Conservation (phyloP, 257 asterid species). For the Penstemon eatonii region DNA sequence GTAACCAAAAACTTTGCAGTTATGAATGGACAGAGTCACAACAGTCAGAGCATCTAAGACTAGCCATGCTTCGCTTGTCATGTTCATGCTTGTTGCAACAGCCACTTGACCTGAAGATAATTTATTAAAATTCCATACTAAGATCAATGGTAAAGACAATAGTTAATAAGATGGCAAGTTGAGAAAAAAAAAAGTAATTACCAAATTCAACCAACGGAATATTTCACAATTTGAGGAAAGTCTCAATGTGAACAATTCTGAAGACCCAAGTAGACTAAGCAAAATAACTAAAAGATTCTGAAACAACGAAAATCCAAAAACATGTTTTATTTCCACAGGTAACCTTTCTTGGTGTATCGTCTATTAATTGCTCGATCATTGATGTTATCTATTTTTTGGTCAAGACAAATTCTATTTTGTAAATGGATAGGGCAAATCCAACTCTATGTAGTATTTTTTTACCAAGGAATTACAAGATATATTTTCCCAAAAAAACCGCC, state of each 20-base stretch:
- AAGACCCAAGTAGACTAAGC: conserved; percentile 10
- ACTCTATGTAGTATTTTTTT: too few relatives aligned
- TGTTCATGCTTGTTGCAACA: conserved; percentile 41
- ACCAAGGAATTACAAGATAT: too few relatives aligned
- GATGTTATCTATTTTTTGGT: conserved; percentile 10
- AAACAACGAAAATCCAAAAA: not conserved
- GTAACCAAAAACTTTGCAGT: conserved; percentile 82
- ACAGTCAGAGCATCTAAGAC: conserved; percentile 76
- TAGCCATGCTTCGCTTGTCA: conserved; percentile 68
- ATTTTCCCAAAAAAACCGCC: too few relatives aligned
- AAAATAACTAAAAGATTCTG: not conserved
- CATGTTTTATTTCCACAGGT: not conserved
- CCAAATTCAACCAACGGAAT: conserved; percentile 5
- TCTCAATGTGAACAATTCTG: conserved; percentile 4
- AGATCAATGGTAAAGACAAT: conserved; percentile 20
- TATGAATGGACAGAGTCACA: conserved; percentile 80
- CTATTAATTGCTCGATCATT: not conserved
- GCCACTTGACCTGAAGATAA: conserved; percentile 55
- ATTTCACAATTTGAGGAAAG: conserved; percentile 12
- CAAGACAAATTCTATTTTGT: not conserved
- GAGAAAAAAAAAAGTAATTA: conserved; percentile 4
- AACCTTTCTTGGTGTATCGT: not conserved
- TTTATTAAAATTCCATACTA: conserved; percentile 24
- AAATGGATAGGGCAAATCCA: too few relatives aligned
- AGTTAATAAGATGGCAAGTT: conserved; percentile 6